A percentile compares a stretch with the other conserved stretches of the same genome.
Evolutionary conservation across 805 yeast genomes (phyloP).

Genomic region (Myxozyma nipponensis): DNA sequence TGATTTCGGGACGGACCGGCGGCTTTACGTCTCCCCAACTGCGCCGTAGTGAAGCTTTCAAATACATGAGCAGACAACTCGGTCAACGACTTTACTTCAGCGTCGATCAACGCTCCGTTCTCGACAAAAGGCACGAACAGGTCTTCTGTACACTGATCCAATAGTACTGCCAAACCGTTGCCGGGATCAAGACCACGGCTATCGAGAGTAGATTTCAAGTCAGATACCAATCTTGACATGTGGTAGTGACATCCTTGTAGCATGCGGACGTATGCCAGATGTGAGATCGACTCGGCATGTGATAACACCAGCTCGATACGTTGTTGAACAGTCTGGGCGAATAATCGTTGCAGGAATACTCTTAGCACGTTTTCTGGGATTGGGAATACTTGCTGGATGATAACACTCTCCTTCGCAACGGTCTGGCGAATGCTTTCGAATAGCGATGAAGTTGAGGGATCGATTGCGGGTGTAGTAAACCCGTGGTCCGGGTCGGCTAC

Average conservation of each 20-base stretch:
- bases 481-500: slow-evolving; percentile 58
- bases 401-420: slow-evolving; percentile 66
- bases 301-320: slow-evolving; percentile 52
- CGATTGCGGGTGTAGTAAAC: slow-evolving; percentile 43
- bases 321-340: slow-evolving; percentile 59
- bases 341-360: slow-evolving; percentile 68
- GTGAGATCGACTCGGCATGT: slow-evolving; percentile 58
- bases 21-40: neutral
- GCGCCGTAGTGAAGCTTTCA: slow-evolving; percentile 38
- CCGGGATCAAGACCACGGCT: slow-evolving; percentile 36
- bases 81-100: slow-evolving; percentile 67
- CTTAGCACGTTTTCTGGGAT: slow-evolving; percentile 65
- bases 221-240: slow-evolving; percentile 57
- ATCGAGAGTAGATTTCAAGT: slow-evolving; percentile 57
- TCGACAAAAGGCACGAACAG: slow-evolving; percentile 65
- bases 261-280: slow-evolving; percentile 70
- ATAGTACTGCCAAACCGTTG: slow-evolving; percentile 43
- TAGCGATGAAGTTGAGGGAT: slow-evolving; percentile 49
- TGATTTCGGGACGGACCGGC: neutral
- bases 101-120: slow-evolving; percentile 63
- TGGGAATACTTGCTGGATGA: slow-evolving; percentile 67
- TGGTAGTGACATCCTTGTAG: slow-evolving; percentile 62
- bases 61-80: slow-evolving; percentile 44
- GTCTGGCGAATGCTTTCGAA: slow-evolving; percentile 56
- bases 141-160: slow-evolving; percentile 73